Evolutionary conservation across 805 yeast species (phyloP).

Genomic region (Starmerella cellae): DNA sequence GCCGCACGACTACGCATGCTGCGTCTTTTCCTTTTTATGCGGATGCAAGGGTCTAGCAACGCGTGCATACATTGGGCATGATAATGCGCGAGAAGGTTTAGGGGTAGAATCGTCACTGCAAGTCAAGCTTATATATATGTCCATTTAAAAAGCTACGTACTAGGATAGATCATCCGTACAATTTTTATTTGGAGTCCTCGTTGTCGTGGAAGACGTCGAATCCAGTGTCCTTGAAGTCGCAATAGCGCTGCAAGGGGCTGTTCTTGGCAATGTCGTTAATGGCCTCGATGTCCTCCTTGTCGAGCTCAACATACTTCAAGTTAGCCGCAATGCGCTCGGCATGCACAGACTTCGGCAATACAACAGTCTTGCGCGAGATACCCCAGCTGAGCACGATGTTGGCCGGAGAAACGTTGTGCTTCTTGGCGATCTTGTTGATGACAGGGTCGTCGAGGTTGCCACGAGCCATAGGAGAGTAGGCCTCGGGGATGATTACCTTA

Average conservation of each 20-base stretch:
- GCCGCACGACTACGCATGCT: too few relatives aligned
- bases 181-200: slow-evolving; percentile 19
- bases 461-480: slow-evolving; percentile 68
- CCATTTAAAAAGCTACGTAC: too few relatives aligned
- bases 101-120: too few relatives aligned
- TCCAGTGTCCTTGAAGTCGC: slow-evolving; percentile 13
- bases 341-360: slow-evolving; percentile 59
- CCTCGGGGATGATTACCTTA: slow-evolving; percentile 48
- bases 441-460: slow-evolving; percentile 46
- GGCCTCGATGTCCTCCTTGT: slow-evolving; percentile 32
- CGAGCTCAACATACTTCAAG: slow-evolving; percentile 31
- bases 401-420: slow-evolving; percentile 33
- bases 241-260: slow-evolving; percentile 18
- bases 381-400: slow-evolving; percentile 27
- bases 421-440: slow-evolving; percentile 44
- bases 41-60: too few relatives aligned
- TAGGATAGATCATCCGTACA: too few relatives aligned
- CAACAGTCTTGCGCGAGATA: slow-evolving; percentile 41
- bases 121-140: too few relatives aligned
- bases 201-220: slow-evolving; percentile 19
- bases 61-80: too few relatives aligned
- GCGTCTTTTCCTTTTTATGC: too few relatives aligned
- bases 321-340: slow-evolving; percentile 42
- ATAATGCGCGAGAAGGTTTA: too few relatives aligned
- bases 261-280: slow-evolving; percentile 21